These are phyloP conservation scores for Nephelium lappaceum DNA, from an alignment of 345 rosid species.

Conservation along the genomic window DNA sequence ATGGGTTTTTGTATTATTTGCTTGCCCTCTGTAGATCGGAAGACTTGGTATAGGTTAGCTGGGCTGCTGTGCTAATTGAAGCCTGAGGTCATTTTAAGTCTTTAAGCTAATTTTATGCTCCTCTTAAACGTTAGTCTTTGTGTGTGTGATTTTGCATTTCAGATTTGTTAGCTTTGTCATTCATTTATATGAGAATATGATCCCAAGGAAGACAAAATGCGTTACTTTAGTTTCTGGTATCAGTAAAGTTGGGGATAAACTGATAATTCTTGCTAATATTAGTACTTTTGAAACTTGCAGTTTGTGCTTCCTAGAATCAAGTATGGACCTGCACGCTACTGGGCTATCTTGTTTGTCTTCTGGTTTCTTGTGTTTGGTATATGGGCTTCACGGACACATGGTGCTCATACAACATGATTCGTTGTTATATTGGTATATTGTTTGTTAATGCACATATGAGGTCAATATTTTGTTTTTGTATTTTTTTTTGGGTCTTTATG, in stretches of 20 bases:
- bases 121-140: neutral
- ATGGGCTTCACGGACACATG: constrained; percentile 86
- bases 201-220: neutral
- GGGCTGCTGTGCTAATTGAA: neutral
- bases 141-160: neutral
- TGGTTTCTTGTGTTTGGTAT: constrained; percentile 98
- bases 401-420: constrained; percentile 53
- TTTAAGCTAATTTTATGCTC: neutral
- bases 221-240: neutral
- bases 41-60: neutral
- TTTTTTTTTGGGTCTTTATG: neutral
- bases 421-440: neutral
- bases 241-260: neutral
- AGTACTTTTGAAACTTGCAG: constrained; percentile 49
- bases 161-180: neutral
- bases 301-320: constrained; percentile 92
- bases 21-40: neutral
- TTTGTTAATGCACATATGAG: constrained; percentile 21
- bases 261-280: neutral
- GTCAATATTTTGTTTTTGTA: neutral
- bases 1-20: neutral
- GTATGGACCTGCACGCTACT: constrained; percentile 97
- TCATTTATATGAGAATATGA: neutral
- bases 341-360: constrained; percentile 95
- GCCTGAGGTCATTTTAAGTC: neutral